These are phyloP conservation scores for Crucihimalaya himalaica DNA, from an alignment of 345 rosid genomes.

Conservation along the genomic window DNA sequence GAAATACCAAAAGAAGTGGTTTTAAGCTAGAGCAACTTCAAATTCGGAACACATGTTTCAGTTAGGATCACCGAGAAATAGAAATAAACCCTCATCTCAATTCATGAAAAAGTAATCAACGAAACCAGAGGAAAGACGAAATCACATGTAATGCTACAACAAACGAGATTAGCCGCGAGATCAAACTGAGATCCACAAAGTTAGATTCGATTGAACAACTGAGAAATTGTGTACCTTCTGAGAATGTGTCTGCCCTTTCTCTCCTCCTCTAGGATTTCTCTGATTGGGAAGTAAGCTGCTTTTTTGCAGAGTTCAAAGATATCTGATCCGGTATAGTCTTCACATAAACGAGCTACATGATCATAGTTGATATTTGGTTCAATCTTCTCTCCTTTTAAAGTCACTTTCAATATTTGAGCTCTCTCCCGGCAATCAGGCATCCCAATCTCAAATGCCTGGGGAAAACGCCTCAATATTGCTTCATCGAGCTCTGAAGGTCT, in stretches of 20 bases:
- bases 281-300: constrained; percentile 88
- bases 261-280: constrained; percentile 81
- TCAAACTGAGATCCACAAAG: constrained; percentile 8
- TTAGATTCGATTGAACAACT: neutral
- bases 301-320: constrained; percentile 95
- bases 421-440: constrained; percentile 75
- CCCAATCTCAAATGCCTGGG: constrained; percentile 92
- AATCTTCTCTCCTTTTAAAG: constrained; percentile 72
- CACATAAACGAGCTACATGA: constrained; percentile 63
- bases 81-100: too few species aligned
- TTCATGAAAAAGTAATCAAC: too few species aligned
- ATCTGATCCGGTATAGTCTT: constrained; percentile 87
- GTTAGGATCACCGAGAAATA: neutral
- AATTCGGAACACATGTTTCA: neutral
- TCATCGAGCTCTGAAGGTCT: constrained; percentile 94
- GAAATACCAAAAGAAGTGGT: neutral
- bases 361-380: constrained; percentile 64
- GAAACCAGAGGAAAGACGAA: neutral
- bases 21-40: constrained; percentile 5
- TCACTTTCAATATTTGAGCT: constrained; percentile 72
- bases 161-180: neutral
- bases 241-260: constrained; percentile 54
- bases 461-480: constrained; percentile 84
- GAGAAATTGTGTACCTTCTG: constrained; percentile 8
- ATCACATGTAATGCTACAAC: constrained; percentile 16